Base-by-base conservation (phyloP, 257 asterid species). In the Forsythia viridissima region DNA sequence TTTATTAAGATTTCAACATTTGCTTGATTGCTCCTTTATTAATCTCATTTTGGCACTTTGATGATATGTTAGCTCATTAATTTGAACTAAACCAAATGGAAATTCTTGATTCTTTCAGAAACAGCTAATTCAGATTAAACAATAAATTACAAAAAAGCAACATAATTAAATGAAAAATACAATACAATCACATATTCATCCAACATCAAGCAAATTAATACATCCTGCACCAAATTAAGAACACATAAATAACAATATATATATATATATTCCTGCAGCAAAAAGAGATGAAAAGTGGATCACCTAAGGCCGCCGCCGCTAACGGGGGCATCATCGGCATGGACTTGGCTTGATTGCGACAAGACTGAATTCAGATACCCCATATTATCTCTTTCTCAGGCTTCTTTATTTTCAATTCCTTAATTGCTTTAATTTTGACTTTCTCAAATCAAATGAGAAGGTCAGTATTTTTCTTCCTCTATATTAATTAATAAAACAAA, bases 221-320 rank as follows among this genome's bases (percentile, higher is more conserved):
- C n/a, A 51, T 51, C 7, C 20, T 51, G 20, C n/a, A 55, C 30
- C 30, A 55, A 55, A 13, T 7, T 52, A 75, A 8, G 61, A 57
- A 36, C 68, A 36, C 68, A 61, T 69, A 82, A 13, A 38, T 10
- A 69, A 4, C 4, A 13, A 34, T 43, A 57, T 11, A 69, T 0
- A 38, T 16, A 0, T 48, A 48, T 13, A 59, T 13, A 57, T 80
- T 16, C 40, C 78, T 44, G 72, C 75, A 44, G 18, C 48, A 34
- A 63, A 63, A 34, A 11, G n/a, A 76, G 57, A 39, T 55, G 76
- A 66, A 44, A 70, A 74, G 80, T 41, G 57, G 38, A 79, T 83
- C 82, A 93, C 98, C 99, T 95, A 52, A 90, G 92, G 71, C 99
- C 99, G 34, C 99, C 97, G 68, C 99, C 99, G 83, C 97, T 95